Evolutionary conservation across 2,329 filamentous ascomycete genomes (phyloP), one percentile per base, ranked within the genome.

Genomic region (Dactylellina cionopaga): DNA sequence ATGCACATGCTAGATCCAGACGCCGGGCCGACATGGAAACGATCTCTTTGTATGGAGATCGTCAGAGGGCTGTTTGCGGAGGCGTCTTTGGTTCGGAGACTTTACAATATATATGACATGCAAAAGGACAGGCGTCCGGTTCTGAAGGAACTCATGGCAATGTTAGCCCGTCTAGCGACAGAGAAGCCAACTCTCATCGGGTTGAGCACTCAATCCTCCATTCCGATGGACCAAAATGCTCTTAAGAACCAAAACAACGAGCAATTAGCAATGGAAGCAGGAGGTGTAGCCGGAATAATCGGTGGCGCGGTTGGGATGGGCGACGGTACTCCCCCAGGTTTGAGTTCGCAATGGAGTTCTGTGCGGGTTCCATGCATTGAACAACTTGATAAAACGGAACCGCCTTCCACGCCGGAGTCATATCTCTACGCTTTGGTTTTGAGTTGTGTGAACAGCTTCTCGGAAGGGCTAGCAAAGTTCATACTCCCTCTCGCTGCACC

Each of bases 131-230:
- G 90, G 76, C 94, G 89, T 76, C 84, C 89, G 54, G 87, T 98
- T 17, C 82, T 99, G 19, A 90, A 91, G 76, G 90, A 92, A 65
- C 84, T 97, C 71, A 90, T 95, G 74, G 91, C 92, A 7, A 89
- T 90, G 0, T 93, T 99, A 78, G 95, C 98, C n/a, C 88, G 92
- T 11, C 83, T 98, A 6, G 94, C 94, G 60, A 92, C 92, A 0
- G 95, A 99, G 78, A 96, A 92, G 77, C 95, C 95, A 0, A 83
- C 87, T 0, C 84, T 96, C 24, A 98, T 99, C 74, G 95, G 95
- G 0, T 86, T 98, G 2, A 90, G 93, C 3, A 89, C 91, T 74
- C 92, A 96, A 76, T 98, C 95, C 0, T 93, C 92, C 0, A 87
- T 94, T 31, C 92, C 95, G 4, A 85, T 86, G 0, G 85, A 85